A percentile compares a stretch with the other conserved stretches of the same genome.
These are phyloP conservation scores for Sporothrix pseudoabietina DNA, from an alignment of 2,329 filamentous ascomycete genomes.

Conservation along the genomic window DNA sequence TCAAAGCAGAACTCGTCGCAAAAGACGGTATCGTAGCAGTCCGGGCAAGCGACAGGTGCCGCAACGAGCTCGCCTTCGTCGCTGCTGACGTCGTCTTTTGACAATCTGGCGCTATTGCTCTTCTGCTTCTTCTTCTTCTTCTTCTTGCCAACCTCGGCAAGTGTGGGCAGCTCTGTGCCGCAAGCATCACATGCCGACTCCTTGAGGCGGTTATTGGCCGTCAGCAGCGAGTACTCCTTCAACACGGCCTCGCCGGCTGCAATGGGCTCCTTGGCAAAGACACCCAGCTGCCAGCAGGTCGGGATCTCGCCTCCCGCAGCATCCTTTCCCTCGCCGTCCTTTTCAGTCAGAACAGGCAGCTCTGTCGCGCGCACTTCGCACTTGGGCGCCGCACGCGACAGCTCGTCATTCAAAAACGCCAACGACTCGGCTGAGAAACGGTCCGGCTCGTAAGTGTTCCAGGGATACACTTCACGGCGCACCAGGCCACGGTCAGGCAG, in stretches of 20 bases:
- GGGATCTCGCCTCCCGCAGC: slow-evolving; percentile 47
- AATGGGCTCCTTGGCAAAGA: slow-evolving; percentile 86
- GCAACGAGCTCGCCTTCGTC: slow-evolving; percentile 38
- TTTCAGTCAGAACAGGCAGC: slow-evolving; percentile 64
- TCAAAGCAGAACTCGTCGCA: slow-evolving; percentile 63
- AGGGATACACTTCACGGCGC: slow-evolving; percentile 69
- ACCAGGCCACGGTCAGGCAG: slow-evolving; percentile 72
- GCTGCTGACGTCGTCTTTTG: background rate
- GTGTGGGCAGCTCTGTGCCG: slow-evolving; percentile 68
- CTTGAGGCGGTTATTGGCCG: slow-evolving; percentile 84
- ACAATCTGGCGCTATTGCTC: slow-evolving; percentile 46
- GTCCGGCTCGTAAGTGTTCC: slow-evolving; percentile 69
- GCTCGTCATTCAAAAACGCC: slow-evolving; percentile 68
- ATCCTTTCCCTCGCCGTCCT: slow-evolving; percentile 42
- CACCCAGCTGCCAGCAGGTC: slow-evolving; percentile 76
- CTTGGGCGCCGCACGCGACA: slow-evolving; percentile 73
- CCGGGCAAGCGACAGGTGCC: slow-evolving; percentile 57
- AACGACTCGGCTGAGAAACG: slow-evolving; percentile 71
- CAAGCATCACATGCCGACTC: slow-evolving; percentile 90
- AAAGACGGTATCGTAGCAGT: slow-evolving; percentile 68
- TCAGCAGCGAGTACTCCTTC: slow-evolving; percentile 80
- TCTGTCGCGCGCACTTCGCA: slow-evolving; percentile 76
- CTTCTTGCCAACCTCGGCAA: slow-evolving; percentile 46
- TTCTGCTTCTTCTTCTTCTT: slow-evolving; percentile 34
- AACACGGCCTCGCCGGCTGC: slow-evolving; percentile 74